Base-by-base conservation (phyloP, 106 monocot genomes). In the Dioscorea alata region DNA sequence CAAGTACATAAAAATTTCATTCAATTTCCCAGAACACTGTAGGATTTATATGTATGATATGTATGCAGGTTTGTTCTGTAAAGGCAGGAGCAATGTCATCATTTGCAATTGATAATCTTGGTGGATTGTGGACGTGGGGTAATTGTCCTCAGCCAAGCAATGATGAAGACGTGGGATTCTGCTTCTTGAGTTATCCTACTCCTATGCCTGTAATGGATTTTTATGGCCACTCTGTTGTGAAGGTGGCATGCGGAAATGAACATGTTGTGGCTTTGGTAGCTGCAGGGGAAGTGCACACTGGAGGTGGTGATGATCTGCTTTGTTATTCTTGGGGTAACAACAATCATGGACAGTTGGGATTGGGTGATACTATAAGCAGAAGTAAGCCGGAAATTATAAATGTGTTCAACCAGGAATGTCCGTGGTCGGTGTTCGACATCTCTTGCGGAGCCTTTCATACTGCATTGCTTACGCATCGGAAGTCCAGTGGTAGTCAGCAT, bases 1-100 rank as follows among this genome's bases (percentile, higher is more conserved):
- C 28, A 28, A 28, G 28, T 28, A 28, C 28, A 54, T 54, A 0
- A 4, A 18, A 8, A 54, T 13, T 54, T 54, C 42, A 42, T 42
- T 42, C 42, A 10, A 3, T 42, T 3, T 42, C 42, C 9, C 5
- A 42, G 42, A 42, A 42, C 5, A 8, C 6, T 42, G 42, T 6
- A 54, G 13, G 1, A 54, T 54, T 33, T 53, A 54, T 5, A 6
- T 64, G 4, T 50, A 13, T 14, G 6, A 42, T 42, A 5, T 42
- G 42, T 16, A 60, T 82, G 48, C 78, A 92, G 92, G 73, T 92
- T 65, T 72, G 57, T 71, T 52, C 82, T 24, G 80, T 92, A 24
- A 85, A 78, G 54, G 92, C 88, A 15, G 92, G 92, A 32, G 92
- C 88, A 60, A 92, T 92, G 92, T 88, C 83, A 85, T 92, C 92